Evolutionary conservation across 140 eudicot species (phyloP), one percentile per base, ranked within the genome.

Genomic region (Oenanthe javanica): DNA sequence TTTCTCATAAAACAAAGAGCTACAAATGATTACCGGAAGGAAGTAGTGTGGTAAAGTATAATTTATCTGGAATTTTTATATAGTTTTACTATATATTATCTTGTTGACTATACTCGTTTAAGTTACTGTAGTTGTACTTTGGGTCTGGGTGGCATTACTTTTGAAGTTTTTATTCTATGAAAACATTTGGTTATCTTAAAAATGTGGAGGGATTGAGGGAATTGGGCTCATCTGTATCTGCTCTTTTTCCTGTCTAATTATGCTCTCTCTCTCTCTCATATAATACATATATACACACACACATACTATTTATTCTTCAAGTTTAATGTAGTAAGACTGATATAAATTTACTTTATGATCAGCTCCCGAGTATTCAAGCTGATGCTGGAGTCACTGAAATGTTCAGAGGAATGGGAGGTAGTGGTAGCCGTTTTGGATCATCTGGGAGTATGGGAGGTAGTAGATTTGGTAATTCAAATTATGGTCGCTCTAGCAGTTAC

Each of bases 331-430:
- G 64, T 16, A 18, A 15, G 6, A 45, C 52, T 73, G 27, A 43
- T 72, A 45, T 57, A 4, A 12, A 18, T 42, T 48, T 73, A 67
- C 25, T 36, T 71, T 4, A 45, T 43, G 64, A 71, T 43, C 73
- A 93, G 98, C 93, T 94, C 66, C 92, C 98, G 79, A 89, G 84
- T 45, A 88, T 94, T 72, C 86, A 88, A 80, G 92, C 84, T 49
- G 96, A 90, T 49, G 83, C 86, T 71, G 92, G 82, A 72, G 84
- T 91, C 40, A 82, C 87, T 78, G 86, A 81, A 80, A 80, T 82
- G 90, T 82, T 79, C 77, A 72, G 79, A 59, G 89, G 84, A 46
- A 80, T 88, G 85, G 90, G 78, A 10, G 31, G 87, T 72, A 86
- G 92, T 59, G 88, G 93, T 59, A 81, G 85, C 15, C 81, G 89